Percentiles rank a stretch among this genome's conserved stretches.
Conservation (phyloP, 108 stramenopile genomes). For the Discostella stelligeroides region DNA sequence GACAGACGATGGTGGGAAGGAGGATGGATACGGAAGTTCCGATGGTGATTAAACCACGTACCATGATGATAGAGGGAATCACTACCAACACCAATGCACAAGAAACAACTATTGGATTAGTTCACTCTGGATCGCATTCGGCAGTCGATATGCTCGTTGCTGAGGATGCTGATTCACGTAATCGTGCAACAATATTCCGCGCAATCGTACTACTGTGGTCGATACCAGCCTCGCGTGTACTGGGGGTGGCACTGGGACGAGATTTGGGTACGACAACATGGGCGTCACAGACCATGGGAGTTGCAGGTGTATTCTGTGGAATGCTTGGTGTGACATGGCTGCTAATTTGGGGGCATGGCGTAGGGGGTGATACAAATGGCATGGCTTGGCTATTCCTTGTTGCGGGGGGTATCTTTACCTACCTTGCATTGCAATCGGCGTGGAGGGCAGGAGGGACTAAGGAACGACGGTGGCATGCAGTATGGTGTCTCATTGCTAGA, state of each 20-base stretch:
- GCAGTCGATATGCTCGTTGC: slow-evolving; percentile 34
- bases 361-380: neutral
- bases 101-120: slow-evolving; percentile 34
- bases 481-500: slow-evolving; percentile 39
- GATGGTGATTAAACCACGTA: no score
- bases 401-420: slow-evolving; percentile 7
- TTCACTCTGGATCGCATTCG: slow-evolving; percentile 34
- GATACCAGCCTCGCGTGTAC: slow-evolving; percentile 22
- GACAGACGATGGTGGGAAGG: no score
- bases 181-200: slow-evolving; percentile 19
- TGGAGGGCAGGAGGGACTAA: slow-evolving; percentile 16
- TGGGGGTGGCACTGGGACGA: slow-evolving; percentile 36
- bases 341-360: slow-evolving; percentile 15
- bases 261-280: slow-evolving; percentile 29
- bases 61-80: no score
- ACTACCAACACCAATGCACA: no score
- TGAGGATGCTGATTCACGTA: slow-evolving; percentile 33
- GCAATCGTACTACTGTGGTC: slow-evolving; percentile 22
- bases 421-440: slow-evolving; percentile 16
- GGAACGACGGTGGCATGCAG: slow-evolving; percentile 32
- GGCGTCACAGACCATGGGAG: slow-evolving; percentile 6
- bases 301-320: slow-evolving; percentile 8
- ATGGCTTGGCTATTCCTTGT: slow-evolving; percentile 5
- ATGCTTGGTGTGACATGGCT: slow-evolving; percentile 29
- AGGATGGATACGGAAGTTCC: no score